Percentiles rank a stretch among this genome's conserved stretches.
These are phyloP conservation scores for Coriaria nepalensis DNA, from an alignment of 306 rosid genomes.

Conservation along the genomic window DNA sequence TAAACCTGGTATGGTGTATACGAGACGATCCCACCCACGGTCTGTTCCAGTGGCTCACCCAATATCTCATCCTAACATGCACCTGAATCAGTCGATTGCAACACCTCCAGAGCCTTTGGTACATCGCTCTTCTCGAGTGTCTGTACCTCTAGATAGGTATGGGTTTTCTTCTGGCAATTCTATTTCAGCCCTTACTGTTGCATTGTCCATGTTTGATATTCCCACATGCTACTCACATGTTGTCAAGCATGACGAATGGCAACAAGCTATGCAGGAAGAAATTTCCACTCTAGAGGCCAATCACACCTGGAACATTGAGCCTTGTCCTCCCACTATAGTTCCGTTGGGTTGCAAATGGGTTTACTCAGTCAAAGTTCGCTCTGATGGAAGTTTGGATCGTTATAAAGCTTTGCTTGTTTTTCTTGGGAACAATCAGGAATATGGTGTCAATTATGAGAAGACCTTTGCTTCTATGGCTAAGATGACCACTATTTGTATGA, in stretches of 20 bases:
- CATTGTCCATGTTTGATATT: conserved; percentile 3
- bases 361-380: background rate
- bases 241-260: background rate
- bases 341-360: background rate
- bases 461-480: background rate
- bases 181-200: background rate
- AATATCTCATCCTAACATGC: background rate
- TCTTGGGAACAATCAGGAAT: background rate
- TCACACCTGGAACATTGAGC: background rate
- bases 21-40: background rate
- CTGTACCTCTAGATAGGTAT: background rate
- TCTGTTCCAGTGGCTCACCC: background rate
- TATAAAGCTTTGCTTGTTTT: background rate
- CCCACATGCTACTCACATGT: background rate
- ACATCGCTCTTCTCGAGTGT: background rate
- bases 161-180: background rate
- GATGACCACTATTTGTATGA: background rate
- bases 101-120: background rate
- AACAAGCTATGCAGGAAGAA: background rate
- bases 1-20: background rate
- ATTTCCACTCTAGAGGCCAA: background rate
- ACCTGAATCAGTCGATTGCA: background rate
- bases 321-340: background rate
- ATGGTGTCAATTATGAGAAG: background rate
- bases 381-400: background rate